phyloP scores from a whole-genome alignment of 2,329 filamentous ascomycete genomes.

The Mycosphaerelloides madeirae region DNA sequence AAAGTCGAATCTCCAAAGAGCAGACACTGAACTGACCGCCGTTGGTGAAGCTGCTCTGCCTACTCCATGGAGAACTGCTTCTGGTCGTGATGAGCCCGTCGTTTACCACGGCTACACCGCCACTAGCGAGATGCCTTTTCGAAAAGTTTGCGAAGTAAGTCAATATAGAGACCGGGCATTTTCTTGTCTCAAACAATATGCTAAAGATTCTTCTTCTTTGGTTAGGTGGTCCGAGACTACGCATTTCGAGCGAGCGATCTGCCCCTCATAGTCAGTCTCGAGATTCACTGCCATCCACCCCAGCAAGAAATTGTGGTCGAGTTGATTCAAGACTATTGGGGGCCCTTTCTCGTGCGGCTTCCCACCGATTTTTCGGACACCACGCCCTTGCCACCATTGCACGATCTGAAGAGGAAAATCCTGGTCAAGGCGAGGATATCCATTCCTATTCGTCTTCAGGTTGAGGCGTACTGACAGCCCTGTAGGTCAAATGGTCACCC shows the following conservation, averaged over 20 bases:
- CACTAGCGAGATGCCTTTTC: conserved; percentile 79
- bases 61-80: conserved; percentile 26
- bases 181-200: too few relatives aligned
- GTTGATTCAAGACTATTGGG: conserved; percentile 90
- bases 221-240: conserved; percentile 70
- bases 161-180: too few relatives aligned
- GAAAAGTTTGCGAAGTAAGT: conserved; percentile 78
- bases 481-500: conserved; percentile 47
- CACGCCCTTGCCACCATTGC: conserved; percentile 61
- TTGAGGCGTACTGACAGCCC: too few relatives aligned
- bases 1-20: conserved; percentile 11
- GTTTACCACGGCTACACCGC: conserved; percentile 60
- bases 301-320: conserved; percentile 86
- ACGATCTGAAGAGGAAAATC: conserved; percentile 72
- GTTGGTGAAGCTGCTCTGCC: conserved; percentile 19
- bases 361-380: conserved; percentile 42
- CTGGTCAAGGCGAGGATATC: conserved; percentile 28
- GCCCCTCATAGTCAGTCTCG: conserved; percentile 85
- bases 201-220: too few relatives aligned
- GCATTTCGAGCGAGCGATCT: conserved; percentile 69
- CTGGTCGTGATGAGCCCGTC: conserved; percentile 26
- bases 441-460: too few relatives aligned
- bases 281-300: conserved; percentile 75
- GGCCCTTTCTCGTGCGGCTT: conserved; percentile 64
- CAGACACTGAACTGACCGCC: conserved; percentile 9